These are phyloP conservation scores for Rhynchosporium agropyri DNA, from an alignment of 2,329 filamentous ascomycete species.

Conservation along the genomic window DNA sequence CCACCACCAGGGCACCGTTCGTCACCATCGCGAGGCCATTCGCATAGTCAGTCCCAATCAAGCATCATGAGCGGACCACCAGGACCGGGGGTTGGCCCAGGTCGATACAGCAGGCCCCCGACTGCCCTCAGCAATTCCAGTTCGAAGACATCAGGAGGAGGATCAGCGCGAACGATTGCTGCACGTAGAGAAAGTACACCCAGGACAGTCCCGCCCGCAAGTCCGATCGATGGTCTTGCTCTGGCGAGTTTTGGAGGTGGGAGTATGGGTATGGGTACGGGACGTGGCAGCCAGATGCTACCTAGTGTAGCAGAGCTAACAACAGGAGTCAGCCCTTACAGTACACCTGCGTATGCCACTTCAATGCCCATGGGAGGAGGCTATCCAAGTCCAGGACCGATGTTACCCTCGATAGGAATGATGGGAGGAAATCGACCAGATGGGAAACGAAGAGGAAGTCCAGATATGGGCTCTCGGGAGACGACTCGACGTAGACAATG, in stretches of 20 bases:
- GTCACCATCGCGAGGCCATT: constrained; percentile 45
- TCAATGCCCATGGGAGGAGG: constrained; percentile 36
- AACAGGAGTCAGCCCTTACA: constrained; percentile 64
- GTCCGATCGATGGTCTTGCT: constrained; percentile 43
- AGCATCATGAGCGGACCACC: constrained; percentile 27
- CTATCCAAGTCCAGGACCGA: constrained; percentile 48
- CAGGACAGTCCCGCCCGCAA: constrained; percentile 44
- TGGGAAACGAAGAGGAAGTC: constrained; percentile 57
- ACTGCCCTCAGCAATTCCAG: constrained; percentile 30
- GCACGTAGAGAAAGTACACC: constrained; percentile 43
- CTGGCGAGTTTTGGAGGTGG: constrained; percentile 40
- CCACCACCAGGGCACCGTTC: constrained; percentile 46
- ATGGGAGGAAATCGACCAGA: constrained; percentile 37
- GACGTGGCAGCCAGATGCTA: constrained; percentile 46
- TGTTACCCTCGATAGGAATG: constrained; percentile 41
- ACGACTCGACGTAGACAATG: constrained; percentile 49
- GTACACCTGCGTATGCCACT: constrained; percentile 56
- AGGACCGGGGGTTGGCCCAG: constrained; percentile 23
- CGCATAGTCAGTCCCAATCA: constrained; percentile 38
- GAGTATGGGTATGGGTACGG: constrained; percentile 34
- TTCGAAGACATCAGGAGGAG: constrained; percentile 20
- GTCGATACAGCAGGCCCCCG: constrained; percentile 35
- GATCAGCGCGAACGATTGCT: constrained; percentile 36
- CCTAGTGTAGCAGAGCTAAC: constrained; percentile 66
- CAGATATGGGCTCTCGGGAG: constrained; percentile 51